Evolutionary conservation across 345 rosid species (phyloP), one percentile per base, ranked within the genome.

Genomic region (Salix udensis): DNA sequence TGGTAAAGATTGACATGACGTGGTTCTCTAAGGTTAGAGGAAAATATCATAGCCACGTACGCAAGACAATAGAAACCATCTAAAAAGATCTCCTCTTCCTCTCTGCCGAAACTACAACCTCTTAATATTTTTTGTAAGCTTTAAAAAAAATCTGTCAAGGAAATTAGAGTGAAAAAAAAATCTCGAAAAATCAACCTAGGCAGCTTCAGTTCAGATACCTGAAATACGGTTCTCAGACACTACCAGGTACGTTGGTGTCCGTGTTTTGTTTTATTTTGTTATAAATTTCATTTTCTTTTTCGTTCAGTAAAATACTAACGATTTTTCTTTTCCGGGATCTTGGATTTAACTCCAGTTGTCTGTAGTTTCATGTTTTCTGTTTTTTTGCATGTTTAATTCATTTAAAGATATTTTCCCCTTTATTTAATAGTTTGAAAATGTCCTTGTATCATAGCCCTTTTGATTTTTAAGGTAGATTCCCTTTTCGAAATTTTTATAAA

Each of bases 31-130:
- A 62, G 74, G 82, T 64, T 80, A 76, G 87, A 83, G 90, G 83
- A 88, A 90, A 90, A 90, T 90, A 90, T 90, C 93, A 78, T 66
- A 72, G 89, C 89, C 91, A 90, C 91, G 90, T 87, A 66, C 2
- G 70, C 90, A 74, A 65, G 13, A 39, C 72, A 71, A 83, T 14
- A 73, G 82, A 74, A 80, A 66, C 77, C 87, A 50, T 76, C 40
- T 72, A 87, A 89, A 89, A 40, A 88, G 93, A 85, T 88, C 83
- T 81, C 72, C 69, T 61, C 77, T 48, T 55, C 50, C 14, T 14
- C 24, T 23, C 15, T 21, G 2, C 24, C 21, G 0, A 78, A 68
- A 46, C 48, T 42, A 44, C 75, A 30, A 18, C 84, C 81, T 78
- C 83, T 75, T 67, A 55, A 53, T 62, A 68, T 34, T 66, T 65